These are phyloP conservation scores for Fusarium torulosum DNA, from an alignment of 2,329 filamentous ascomycete species.

Conservation along the genomic window DNA sequence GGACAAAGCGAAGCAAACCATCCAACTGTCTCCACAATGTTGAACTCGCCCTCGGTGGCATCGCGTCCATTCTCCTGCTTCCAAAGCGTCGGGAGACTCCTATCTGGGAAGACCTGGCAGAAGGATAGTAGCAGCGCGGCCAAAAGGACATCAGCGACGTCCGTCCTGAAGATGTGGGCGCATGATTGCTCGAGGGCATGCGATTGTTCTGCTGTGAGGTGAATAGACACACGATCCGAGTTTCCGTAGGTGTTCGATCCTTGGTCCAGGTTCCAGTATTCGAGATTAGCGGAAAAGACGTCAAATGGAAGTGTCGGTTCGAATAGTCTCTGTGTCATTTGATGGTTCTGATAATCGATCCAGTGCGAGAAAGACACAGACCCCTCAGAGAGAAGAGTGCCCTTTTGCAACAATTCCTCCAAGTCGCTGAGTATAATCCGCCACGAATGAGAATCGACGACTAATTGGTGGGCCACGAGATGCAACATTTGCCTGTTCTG, in stretches of 20 bases:
- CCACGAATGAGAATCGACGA: slow-evolving; percentile 65
- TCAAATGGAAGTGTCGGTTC: slow-evolving; percentile 56
- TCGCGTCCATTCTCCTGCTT: slow-evolving; percentile 65
- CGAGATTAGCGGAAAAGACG: slow-evolving; percentile 55
- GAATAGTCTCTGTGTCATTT: slow-evolving; percentile 50
- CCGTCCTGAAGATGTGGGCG: slow-evolving; percentile 63
- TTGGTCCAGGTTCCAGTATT: slow-evolving; percentile 62
- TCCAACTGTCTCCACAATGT: slow-evolving; percentile 69
- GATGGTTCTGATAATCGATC: slow-evolving; percentile 60
- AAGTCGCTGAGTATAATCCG: slow-evolving; percentile 63
- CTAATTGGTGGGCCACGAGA: slow-evolving; percentile 64
- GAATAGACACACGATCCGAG: slow-evolving; percentile 58
- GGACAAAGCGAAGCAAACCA: slow-evolving; percentile 72
- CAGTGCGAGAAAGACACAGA: slow-evolving; percentile 64
- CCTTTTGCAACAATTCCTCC: slow-evolving; percentile 61
- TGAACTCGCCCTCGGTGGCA: slow-evolving; percentile 59
- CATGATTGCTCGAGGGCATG: slow-evolving; percentile 58
- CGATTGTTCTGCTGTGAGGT: slow-evolving; percentile 58
- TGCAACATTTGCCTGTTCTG: slow-evolving; percentile 63
- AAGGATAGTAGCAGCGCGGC: slow-evolving; percentile 68
- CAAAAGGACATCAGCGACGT: slow-evolving; percentile 66
- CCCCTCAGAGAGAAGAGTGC: slow-evolving; percentile 58
- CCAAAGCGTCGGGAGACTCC: slow-evolving; percentile 65
- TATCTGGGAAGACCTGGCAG: slow-evolving; percentile 65
- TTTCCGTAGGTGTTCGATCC: slow-evolving; percentile 61